Evolutionary conservation across 495 filamentous ascomycete species (phyloP).

Genomic region (Neurospora sp.): DNA sequence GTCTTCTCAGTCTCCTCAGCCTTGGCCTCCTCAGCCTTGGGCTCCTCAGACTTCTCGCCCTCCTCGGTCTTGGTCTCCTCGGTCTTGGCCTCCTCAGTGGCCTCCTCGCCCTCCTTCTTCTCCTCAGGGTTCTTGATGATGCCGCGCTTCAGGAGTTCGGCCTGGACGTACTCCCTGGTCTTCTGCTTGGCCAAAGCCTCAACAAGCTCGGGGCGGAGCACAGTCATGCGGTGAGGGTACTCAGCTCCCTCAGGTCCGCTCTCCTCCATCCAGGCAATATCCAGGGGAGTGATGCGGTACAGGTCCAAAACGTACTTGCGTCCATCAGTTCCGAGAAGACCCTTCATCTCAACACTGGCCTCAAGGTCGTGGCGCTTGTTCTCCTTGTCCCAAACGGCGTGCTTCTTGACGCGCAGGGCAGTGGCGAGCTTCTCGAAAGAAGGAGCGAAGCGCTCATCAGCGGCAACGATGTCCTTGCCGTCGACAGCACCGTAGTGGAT

Average conservation of each 20-base stretch:
- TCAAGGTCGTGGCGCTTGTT: constrained; percentile 83
- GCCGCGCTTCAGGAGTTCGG: constrained; percentile 54
- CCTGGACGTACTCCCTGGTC: constrained; percentile 75
- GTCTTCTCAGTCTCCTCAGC: constrained; percentile 10
- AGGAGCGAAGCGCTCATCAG: constrained; percentile 72
- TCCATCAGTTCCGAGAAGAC: constrained; percentile 91
- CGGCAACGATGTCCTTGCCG: constrained; percentile 89
- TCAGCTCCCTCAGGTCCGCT: constrained; percentile 35
- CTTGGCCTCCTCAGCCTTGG: constrained; percentile 19
- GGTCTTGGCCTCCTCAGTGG: constrained; percentile 16
- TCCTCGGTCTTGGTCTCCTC: constrained; percentile 13
- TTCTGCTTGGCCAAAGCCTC: constrained; percentile 74
- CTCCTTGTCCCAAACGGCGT: constrained; percentile 97
- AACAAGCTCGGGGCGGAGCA: constrained; percentile 79
- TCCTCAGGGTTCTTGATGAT: constrained; percentile 20
- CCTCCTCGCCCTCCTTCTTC: constrained; percentile 13
- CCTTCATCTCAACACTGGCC: constrained; percentile 96
- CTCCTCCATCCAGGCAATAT: constrained; percentile 83
- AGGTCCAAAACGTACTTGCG: constrained; percentile 94
- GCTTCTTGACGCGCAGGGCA: constrained; percentile 79
- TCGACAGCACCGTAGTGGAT: constrained; percentile 99
- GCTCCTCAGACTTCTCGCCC: constrained; percentile 18
- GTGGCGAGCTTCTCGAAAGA: constrained; percentile 87
- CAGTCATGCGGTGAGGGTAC: constrained; percentile 94
- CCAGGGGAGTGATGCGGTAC: constrained; percentile 87